Evolutionary conservation across 768 basidiomycete genomes (phyloP).

Genomic region (Leccinum aurantiacum): DNA sequence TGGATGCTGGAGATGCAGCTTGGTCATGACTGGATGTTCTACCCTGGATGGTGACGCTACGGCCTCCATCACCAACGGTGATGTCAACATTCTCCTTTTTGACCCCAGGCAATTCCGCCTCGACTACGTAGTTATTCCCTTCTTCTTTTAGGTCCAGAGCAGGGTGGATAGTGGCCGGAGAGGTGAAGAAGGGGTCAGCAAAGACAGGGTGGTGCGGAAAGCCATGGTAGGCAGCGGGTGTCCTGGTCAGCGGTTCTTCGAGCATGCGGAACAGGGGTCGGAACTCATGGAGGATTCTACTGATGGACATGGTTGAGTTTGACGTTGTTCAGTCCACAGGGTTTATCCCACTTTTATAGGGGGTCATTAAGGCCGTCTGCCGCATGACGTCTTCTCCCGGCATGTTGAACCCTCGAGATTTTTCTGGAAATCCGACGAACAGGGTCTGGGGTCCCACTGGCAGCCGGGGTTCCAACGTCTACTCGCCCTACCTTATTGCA

Average conservation of each 20-base stretch:
- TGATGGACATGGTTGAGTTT: constrained; percentile 54
- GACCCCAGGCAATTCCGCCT: constrained; percentile 78
- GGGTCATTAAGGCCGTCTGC: background rate
- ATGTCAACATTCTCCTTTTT: constrained; percentile 76
- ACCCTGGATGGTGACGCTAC: constrained; percentile 73
- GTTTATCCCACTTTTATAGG: constrained; percentile 9
- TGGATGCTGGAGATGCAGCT: constrained; percentile 22
- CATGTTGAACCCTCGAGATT: constrained; percentile 9
- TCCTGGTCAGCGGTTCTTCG: constrained; percentile 62
- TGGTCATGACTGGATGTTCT: constrained; percentile 39
- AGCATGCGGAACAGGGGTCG: constrained; percentile 75
- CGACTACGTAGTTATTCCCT: constrained; percentile 61
- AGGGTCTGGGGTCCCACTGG: constrained; percentile 17
- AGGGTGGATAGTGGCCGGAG: constrained; percentile 41
- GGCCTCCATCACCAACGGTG: constrained; percentile 66
- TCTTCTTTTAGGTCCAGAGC: constrained; percentile 70
- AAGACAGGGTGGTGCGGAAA: constrained; percentile 40
- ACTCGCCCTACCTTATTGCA: background rate
- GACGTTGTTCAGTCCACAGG: background rate
- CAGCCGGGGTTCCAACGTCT: background rate
- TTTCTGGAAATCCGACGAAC: constrained; percentile 17
- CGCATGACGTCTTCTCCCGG: constrained; percentile 17
- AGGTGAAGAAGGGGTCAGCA: constrained; percentile 50
- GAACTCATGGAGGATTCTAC: constrained; percentile 67
- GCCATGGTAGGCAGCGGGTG: constrained; percentile 22